Evolutionary conservation across 768 basidiomycete genomes (phyloP).

Genomic region (Daedaleopsis nitida): DNA sequence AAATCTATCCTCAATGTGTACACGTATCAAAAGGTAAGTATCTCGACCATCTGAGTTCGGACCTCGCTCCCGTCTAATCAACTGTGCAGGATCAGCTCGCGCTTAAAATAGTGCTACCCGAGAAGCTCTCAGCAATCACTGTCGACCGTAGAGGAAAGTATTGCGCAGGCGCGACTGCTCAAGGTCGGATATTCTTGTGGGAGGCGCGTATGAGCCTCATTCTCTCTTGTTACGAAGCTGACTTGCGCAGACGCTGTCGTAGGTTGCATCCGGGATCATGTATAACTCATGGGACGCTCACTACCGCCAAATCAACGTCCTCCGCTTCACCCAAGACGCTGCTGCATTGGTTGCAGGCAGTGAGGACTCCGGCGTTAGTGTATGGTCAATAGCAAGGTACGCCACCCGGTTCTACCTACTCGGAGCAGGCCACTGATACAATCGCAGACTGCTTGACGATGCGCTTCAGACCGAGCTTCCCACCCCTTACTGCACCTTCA

Average conservation of each 20-base stretch:
- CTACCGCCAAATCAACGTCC: slow-evolving; percentile 83
- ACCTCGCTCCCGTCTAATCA: background rate
- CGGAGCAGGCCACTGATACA: background rate
- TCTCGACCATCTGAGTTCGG: slow-evolving; percentile 10
- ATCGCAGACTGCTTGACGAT: slow-evolving; percentile 70
- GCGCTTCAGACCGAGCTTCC: slow-evolving; percentile 74
- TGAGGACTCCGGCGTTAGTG: slow-evolving; percentile 85
- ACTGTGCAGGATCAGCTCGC: slow-evolving; percentile 81
- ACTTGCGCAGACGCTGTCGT: slow-evolving; percentile 19
- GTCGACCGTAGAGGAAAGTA: slow-evolving; percentile 72
- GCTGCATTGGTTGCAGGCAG: slow-evolving; percentile 81
- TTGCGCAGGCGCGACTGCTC: slow-evolving; percentile 85
- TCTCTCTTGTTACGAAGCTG: background rate
- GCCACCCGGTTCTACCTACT: slow-evolving; percentile 23
- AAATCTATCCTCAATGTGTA: slow-evolving; percentile 91
- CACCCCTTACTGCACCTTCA: slow-evolving; percentile 74
- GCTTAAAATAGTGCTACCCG: slow-evolving; percentile 84
- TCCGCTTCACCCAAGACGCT: slow-evolving; percentile 85
- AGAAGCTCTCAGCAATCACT: slow-evolving; percentile 82
- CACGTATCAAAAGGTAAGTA: slow-evolving; percentile 93
- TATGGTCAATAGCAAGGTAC: slow-evolving; percentile 90
- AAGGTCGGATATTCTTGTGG: slow-evolving; percentile 94
- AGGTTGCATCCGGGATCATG: slow-evolving; percentile 93
- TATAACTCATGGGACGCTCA: slow-evolving; percentile 94
- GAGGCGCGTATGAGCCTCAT: slow-evolving; percentile 62